Percentiles rank a stretch among this genome's conserved stretches.
Evolutionary conservation across 805 yeast species (phyloP).

Genomic region (Suhomyces sp.): DNA sequence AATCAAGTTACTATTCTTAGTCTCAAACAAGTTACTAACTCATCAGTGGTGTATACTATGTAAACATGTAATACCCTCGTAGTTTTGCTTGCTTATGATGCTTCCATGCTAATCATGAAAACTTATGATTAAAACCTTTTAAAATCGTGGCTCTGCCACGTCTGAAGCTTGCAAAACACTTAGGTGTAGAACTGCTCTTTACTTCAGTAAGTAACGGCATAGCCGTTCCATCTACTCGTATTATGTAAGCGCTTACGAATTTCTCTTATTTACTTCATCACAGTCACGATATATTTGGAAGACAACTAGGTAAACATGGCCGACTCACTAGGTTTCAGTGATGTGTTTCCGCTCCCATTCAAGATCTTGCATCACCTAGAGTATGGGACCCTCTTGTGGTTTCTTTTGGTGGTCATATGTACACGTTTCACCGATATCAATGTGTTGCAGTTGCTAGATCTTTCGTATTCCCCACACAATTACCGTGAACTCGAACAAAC

Average conservation of each 20-base stretch:
- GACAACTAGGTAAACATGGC: background rate
- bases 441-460: conserved; percentile 41
- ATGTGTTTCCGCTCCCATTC: conserved; percentile 37
- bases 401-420: conserved; percentile 39
- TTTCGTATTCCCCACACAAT: conserved; percentile 38
- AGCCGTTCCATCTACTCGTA: background rate
- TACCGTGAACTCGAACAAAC: conserved; percentile 22
- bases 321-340: conserved; percentile 4
- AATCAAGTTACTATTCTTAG: background rate
- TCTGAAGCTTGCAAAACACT: conserved; percentile 29
- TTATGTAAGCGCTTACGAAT: background rate
- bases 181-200: background rate
- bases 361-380: conserved; percentile 48
- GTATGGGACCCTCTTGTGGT: conserved; percentile 55
- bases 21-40: conserved; percentile 1
- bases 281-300: background rate
- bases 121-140: conserved; percentile 39
- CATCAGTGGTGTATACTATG: background rate
- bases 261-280: background rate
- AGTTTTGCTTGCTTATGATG: conserved; percentile 43
- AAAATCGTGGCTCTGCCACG: conserved; percentile 28
- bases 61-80: background rate
- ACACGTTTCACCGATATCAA: conserved; percentile 39
- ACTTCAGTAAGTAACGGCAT: background rate
- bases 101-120: conserved; percentile 64